phyloP scores from a whole-genome alignment of 2,329 filamentous ascomycete species.

The Truncatella angustata region DNA sequence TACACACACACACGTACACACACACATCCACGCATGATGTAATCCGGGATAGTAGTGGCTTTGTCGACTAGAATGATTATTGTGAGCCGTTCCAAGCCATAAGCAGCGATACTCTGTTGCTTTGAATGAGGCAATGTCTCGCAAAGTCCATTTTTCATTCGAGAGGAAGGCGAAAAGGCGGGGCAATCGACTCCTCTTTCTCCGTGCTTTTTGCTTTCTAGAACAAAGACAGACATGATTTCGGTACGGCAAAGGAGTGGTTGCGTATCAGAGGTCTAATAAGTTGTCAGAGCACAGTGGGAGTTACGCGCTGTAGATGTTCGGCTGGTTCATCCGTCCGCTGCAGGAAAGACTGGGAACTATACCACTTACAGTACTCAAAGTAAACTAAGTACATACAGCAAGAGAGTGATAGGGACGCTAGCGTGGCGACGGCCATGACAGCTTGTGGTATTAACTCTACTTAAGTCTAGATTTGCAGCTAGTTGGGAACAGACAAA shows the following conservation, averaged over 20 bases:
- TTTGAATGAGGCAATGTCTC: neutral
- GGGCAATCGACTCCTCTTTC: neutral
- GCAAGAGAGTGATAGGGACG: neutral
- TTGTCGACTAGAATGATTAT: neutral
- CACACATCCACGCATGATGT: too few species aligned
- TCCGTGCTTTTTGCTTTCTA: slow-evolving; percentile 4
- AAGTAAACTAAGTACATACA: neutral
- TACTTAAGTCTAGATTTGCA: too few species aligned
- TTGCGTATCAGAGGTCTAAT: neutral
- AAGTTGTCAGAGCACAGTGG: neutral
- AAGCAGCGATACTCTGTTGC: neutral
- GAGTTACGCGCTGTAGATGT: too few species aligned
- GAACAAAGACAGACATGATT: neutral
- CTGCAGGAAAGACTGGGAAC: neutral
- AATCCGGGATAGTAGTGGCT: neutral
- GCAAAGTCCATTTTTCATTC: neutral
- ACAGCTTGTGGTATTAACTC: too few species aligned
- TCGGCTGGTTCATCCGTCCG: slow-evolving; percentile 2
- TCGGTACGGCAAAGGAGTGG: neutral
- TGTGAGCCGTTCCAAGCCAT: neutral
- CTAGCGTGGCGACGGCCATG: neutral
- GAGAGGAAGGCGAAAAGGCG: neutral
- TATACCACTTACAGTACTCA: neutral
- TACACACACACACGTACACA: too few species aligned
- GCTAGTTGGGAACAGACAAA: too few species aligned